Evolutionary conservation across 208 protist species (phyloP).

Genomic region (Paratrypanosoma confusum): DNA sequence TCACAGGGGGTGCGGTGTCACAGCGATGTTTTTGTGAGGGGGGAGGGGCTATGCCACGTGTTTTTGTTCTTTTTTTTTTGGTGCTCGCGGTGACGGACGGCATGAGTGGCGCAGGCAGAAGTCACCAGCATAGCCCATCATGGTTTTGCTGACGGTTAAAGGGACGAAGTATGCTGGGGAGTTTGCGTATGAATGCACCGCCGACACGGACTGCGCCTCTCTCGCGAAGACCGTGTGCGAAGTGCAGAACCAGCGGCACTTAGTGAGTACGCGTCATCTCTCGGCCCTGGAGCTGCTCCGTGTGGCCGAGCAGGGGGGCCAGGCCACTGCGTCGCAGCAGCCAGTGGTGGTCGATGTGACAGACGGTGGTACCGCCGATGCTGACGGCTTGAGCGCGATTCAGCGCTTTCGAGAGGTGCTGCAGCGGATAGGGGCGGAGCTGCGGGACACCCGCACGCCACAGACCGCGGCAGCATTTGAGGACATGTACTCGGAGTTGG

Average conservation of each 20-base stretch:
- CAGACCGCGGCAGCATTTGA: conserved; percentile 29
- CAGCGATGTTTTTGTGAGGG: no score
- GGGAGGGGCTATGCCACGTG: no score
- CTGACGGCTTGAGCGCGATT: conserved; percentile 1
- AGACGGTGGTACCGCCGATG: not conserved
- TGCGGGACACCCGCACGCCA: conserved; percentile 31
- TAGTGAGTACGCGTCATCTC: conserved; percentile 49
- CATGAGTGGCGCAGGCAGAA: not conserved
- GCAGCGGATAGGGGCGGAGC: conserved; percentile 13
- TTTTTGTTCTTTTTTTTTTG: not conserved
- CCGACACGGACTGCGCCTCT: no score
- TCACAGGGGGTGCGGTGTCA: no score
- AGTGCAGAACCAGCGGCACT: conserved; percentile 60
- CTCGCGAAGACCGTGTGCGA: conserved; percentile 28
- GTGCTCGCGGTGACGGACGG: not conserved
- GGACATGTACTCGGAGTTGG: conserved; percentile 17
- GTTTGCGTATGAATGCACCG: conserved; percentile 46
- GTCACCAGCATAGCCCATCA: conserved; percentile 2
- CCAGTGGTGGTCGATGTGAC: not conserved
- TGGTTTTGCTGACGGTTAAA: conserved; percentile 74
- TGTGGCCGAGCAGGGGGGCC: conserved; percentile 12
- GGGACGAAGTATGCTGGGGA: conserved; percentile 69
- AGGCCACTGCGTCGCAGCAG: not conserved
- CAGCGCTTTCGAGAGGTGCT: conserved; percentile 15
- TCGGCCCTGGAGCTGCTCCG: conserved; percentile 47